Conservation (phyloP, 164 flowering plant species). For the Tetracentron sinense region DNA sequence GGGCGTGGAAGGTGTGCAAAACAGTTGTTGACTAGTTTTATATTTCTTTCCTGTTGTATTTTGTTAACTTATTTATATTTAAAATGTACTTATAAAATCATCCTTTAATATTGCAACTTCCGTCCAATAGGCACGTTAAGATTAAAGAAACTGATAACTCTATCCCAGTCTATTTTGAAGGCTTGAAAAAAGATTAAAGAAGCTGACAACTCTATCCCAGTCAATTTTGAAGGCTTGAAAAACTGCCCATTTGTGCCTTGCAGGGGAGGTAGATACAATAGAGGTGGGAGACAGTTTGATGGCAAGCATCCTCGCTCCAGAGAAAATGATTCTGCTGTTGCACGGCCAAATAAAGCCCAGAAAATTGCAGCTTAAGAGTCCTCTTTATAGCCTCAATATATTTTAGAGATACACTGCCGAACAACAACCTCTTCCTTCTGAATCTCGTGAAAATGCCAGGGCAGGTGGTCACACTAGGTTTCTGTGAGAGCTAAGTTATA, state of each 20-base stretch:
- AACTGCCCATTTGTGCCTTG: constrained; percentile 1
- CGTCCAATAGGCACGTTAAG: not conserved
- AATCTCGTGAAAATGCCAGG: not conserved
- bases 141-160: not conserved
- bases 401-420: not conserved
- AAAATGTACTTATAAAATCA: not conserved
- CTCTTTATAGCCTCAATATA: no score
- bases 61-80: not conserved
- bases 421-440: not conserved
- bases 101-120: not conserved
- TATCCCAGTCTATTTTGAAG: not conserved
- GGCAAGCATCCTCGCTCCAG: constrained; percentile 44
- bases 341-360: constrained; percentile 58
- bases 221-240: not conserved
- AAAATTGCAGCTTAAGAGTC: constrained; percentile 45
- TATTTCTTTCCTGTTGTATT: not conserved
- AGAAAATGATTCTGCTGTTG: constrained; percentile 28
- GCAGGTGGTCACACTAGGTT: no score
- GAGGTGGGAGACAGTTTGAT: constrained; percentile 36
- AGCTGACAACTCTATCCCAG: not conserved
- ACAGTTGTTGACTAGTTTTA: not conserved
- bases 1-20: constrained; percentile 56
- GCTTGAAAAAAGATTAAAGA: not conserved
- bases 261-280: constrained; percentile 65
- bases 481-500: constrained; percentile 1